Percentiles rank a stretch among this genome's conserved stretches.
These are phyloP conservation scores for Auriscalpium orientale DNA, from an alignment of 768 basidiomycete species.

Conservation along the genomic window DNA sequence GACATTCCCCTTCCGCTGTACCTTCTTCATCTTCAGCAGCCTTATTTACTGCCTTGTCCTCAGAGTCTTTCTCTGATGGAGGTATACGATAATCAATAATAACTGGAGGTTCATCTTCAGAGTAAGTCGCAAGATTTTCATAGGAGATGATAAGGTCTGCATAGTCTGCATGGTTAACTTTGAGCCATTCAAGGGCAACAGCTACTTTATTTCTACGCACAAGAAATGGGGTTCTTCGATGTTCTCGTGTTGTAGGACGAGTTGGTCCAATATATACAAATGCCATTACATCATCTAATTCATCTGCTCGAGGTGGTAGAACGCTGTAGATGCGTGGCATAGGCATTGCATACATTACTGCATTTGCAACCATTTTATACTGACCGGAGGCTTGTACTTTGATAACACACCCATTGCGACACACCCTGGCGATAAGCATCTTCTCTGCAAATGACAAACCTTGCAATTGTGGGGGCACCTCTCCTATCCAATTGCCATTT, in stretches of 20 bases:
- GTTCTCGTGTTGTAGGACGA: constrained; percentile 17
- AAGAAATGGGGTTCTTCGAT: constrained; percentile 18
- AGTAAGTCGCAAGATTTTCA: constrained; percentile 8
- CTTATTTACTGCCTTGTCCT: constrained; percentile 11
- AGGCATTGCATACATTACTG: constrained; percentile 25
- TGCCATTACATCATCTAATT: constrained; percentile 27
- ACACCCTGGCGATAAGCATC: constrained; percentile 3
- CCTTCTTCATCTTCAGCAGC: constrained; percentile 25
- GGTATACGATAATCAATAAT: constrained; percentile 2
- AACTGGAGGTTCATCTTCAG: constrained; percentile 19
- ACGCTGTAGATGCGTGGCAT: constrained; percentile 22
- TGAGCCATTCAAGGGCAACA: neutral
- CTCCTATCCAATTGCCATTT: too few species aligned
- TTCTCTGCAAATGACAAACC: too few species aligned
- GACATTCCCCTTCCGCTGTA: constrained; percentile 23
- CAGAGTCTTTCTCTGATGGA: neutral
- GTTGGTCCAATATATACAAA: constrained; percentile 26
- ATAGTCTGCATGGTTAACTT: too few species aligned
- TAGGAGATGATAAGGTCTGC: constrained; percentile 11
- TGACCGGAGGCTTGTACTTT: constrained; percentile 5
- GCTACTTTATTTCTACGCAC: constrained; percentile 3
- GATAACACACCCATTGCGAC: constrained; percentile 14
- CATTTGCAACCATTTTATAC: constrained; percentile 29
- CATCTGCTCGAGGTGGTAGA: constrained; percentile 24
- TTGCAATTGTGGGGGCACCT: too few species aligned